Conservation (phyloP, 2,329 filamentous ascomycete species). For the Aspergillus pseudoterreus region DNA sequence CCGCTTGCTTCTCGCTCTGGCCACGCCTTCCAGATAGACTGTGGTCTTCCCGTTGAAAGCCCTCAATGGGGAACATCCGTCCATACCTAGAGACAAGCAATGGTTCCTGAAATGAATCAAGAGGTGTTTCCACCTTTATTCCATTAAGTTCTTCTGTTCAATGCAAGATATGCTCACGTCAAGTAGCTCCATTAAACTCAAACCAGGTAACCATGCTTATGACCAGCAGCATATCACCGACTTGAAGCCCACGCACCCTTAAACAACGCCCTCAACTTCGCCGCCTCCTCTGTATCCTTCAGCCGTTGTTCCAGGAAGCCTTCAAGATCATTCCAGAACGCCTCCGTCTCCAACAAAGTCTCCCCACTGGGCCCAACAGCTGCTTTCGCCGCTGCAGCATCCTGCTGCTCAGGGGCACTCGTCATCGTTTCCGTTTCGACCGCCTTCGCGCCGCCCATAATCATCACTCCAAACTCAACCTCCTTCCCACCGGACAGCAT, state of each 20-base stretch:
- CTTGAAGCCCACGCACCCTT: slow-evolving; percentile 59
- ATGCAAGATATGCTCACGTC: neutral
- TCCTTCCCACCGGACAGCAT: slow-evolving; percentile 37
- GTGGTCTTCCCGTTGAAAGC: too few relatives aligned
- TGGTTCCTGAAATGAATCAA: too few relatives aligned
- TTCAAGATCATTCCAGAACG: slow-evolving; percentile 83
- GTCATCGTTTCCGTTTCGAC: slow-evolving; percentile 32
- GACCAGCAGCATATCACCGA: slow-evolving; percentile 7
- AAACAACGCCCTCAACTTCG: slow-evolving; percentile 64
- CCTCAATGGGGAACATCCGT: too few relatives aligned
- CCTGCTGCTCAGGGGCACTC: slow-evolving; percentile 19
- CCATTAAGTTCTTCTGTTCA: too few relatives aligned
- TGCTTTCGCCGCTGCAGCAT: slow-evolving; percentile 24
- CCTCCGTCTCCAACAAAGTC: slow-evolving; percentile 63
- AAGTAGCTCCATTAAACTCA: neutral
- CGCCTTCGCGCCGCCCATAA: slow-evolving; percentile 67
- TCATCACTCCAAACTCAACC: slow-evolving; percentile 82
- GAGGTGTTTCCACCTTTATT: too few relatives aligned
- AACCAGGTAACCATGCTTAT: slow-evolving; percentile 1
- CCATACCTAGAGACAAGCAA: too few relatives aligned
- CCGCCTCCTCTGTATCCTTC: slow-evolving; percentile 64
- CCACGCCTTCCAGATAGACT: too few relatives aligned
- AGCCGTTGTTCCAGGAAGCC: slow-evolving; percentile 76
- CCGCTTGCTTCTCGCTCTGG: too few relatives aligned
- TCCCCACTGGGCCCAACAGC: slow-evolving; percentile 55